A percentile compares a stretch with the other conserved stretches of the same genome.
Conservation (phyloP, 495 filamentous ascomycete species). For the Rhizodiscina lignyota region DNA sequence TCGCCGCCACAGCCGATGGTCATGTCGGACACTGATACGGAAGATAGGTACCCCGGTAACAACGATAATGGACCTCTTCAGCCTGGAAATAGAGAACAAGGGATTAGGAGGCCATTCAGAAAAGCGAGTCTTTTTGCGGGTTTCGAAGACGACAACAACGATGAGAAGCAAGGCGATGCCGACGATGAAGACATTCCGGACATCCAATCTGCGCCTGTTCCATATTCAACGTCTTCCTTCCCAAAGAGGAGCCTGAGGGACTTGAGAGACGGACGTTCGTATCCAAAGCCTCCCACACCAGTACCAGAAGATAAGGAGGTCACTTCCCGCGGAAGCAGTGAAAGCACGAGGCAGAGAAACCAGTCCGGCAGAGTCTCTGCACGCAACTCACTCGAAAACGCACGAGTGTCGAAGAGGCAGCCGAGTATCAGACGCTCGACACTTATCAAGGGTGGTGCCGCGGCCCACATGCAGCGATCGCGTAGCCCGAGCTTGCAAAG, state of each 20-base stretch:
- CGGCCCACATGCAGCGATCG: slow-evolving; percentile 47
- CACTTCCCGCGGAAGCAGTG: slow-evolving; percentile 6
- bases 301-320: slow-evolving; percentile 26
- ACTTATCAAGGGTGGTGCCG: slow-evolving; percentile 62
- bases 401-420: slow-evolving; percentile 19
- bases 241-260: slow-evolving; percentile 21
- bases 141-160: slow-evolving; percentile 48
- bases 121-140: slow-evolving; percentile 77
- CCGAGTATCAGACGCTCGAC: slow-evolving; percentile 45
- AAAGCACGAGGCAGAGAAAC: too few relatives aligned
- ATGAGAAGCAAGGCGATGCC: slow-evolving; percentile 38
- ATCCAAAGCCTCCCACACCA: slow-evolving; percentile 22
- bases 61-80: slow-evolving; percentile 68
- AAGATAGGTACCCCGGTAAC: slow-evolving; percentile 61
- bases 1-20: slow-evolving; percentile 8
- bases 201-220: too few relatives aligned
- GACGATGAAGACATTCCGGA: slow-evolving; percentile 25
- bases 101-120: slow-evolving; percentile 50
- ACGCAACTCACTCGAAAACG: slow-evolving; percentile 13
- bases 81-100: slow-evolving; percentile 29
- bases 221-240: too few relatives aligned
- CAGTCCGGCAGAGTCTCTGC: too few relatives aligned
- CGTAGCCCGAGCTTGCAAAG: slow-evolving; percentile 63
- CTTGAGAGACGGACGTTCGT: slow-evolving; percentile 16
- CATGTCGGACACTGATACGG: slow-evolving; percentile 11